Percentiles rank a stretch among this genome's conserved stretches.
phyloP scores from a whole-genome alignment of 2,329 filamentous ascomycete genomes.

The Curvularia sp. region DNA sequence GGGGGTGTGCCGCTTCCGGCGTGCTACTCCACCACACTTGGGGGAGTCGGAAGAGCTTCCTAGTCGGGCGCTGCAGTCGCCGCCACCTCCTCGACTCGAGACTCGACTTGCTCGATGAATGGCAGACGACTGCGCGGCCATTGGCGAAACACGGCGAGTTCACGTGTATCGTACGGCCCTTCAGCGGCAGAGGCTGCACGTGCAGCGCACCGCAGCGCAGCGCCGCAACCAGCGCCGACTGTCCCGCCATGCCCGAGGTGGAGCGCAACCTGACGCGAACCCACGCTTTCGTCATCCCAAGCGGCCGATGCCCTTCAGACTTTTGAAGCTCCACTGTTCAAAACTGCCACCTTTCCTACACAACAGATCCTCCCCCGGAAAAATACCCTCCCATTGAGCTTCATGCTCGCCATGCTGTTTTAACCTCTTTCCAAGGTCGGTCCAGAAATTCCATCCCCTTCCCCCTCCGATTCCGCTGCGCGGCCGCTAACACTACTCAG shows the following conservation, averaged over 20 bases:
- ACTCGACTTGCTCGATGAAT: background rate
- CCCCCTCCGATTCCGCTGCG: slow-evolving; percentile 22
- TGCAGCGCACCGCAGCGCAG: background rate
- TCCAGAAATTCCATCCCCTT: background rate
- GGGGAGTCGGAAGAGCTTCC: slow-evolving; percentile 9
- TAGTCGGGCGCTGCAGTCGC: background rate
- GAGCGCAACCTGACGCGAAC: slow-evolving; percentile 17
- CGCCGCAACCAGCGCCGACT: slow-evolving; percentile 4
- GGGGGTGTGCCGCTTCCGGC: slow-evolving; percentile 16
- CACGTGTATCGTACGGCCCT: slow-evolving; percentile 7
- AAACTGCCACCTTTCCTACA: slow-evolving; percentile 15
- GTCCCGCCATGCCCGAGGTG: slow-evolving; percentile 21
- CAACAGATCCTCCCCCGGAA: slow-evolving; percentile 19
- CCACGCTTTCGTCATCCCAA: slow-evolving; percentile 20
- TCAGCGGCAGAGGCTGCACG: slow-evolving; percentile 5
- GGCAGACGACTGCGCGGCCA: background rate
- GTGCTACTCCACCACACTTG: slow-evolving; percentile 7
- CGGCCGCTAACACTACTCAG: slow-evolving; percentile 22
- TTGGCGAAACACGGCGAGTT: slow-evolving; percentile 1
- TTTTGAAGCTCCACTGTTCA: slow-evolving; percentile 27
- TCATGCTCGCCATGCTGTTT: slow-evolving; percentile 25
- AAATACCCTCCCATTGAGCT: slow-evolving; percentile 18
- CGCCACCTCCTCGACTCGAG: no score
- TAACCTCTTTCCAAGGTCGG: slow-evolving; percentile 23
- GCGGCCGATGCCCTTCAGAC: slow-evolving; percentile 24